Evolutionary conservation across 176 grass and related monocot genomes (phyloP).

Genomic region (Coix lacrymajobi): DNA sequence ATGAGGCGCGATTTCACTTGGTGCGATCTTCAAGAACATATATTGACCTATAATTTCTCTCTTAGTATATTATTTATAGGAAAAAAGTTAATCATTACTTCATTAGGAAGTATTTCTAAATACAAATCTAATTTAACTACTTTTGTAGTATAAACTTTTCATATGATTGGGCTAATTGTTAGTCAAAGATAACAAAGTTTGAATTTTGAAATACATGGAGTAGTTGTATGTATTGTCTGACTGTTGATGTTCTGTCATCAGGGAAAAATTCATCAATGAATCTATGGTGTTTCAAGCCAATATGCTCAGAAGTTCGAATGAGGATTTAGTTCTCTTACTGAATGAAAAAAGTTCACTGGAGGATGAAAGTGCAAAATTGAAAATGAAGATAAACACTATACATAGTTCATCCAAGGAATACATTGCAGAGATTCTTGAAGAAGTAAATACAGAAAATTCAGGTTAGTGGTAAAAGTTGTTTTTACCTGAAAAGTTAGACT

Average conservation of each 20-base stretch:
- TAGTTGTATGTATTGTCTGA: background rate
- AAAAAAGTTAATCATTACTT: background rate
- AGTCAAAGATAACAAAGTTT: background rate
- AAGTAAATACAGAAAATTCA: conserved; percentile 56
- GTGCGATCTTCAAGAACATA: background rate
- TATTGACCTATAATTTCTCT: background rate
- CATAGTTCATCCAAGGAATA: conserved; percentile 69
- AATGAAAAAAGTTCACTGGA: conserved; percentile 59
- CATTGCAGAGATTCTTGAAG: conserved; percentile 75
- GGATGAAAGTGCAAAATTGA: conserved; percentile 46
- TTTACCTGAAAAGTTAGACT: background rate
- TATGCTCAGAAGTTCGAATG: conserved; percentile 27
- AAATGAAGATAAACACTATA: conserved; percentile 55
- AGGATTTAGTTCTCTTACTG: conserved; percentile 44
- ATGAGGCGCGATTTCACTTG: background rate
- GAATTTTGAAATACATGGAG: background rate
- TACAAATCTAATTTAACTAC: background rate
- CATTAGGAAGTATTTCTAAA: background rate
- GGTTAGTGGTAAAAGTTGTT: conserved; percentile 33
- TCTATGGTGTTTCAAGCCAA: conserved; percentile 55
- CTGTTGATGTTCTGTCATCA: conserved; percentile 26
- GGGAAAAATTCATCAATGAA: conserved; percentile 66
- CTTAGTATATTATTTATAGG: background rate
- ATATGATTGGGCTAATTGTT: background rate
- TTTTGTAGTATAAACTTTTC: background rate